Conservation (phyloP, 1,284 basidiomycete genomes). For the Anthracocystis panici-leucophaei region DNA sequence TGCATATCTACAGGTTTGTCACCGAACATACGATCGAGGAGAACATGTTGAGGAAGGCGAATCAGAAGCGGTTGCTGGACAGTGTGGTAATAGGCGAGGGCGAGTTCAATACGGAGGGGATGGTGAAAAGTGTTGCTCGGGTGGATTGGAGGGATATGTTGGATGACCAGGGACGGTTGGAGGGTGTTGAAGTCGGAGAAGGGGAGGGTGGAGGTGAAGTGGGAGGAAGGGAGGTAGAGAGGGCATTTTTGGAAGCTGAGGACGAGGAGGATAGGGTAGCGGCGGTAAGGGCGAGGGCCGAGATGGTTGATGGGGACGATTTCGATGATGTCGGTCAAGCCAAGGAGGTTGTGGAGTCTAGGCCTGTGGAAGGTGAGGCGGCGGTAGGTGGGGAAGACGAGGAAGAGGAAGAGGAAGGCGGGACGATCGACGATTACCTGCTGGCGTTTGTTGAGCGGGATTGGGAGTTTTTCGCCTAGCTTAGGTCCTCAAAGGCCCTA, state of each 20-base stretch:
- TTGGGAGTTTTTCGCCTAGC: constrained; percentile 77
- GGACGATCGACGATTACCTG: constrained; percentile 88
- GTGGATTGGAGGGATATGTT: constrained; percentile 88
- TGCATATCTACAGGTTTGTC: constrained; percentile 96
- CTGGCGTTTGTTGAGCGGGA: constrained; percentile 80
- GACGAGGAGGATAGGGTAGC: constrained; percentile 87
- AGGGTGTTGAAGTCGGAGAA: constrained; percentile 54
- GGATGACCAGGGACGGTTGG: constrained; percentile 70
- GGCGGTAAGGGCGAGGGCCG: constrained; percentile 83
- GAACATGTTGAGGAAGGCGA: constrained; percentile 93
- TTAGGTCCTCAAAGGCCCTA: background rate
- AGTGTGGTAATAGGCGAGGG: constrained; percentile 93
- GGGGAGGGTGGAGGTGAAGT: constrained; percentile 62
- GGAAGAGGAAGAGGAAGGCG: constrained; percentile 75
- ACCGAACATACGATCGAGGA: constrained; percentile 94
- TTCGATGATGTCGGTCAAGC: constrained; percentile 25
- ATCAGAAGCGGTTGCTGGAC: constrained; percentile 92
- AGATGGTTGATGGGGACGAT: constrained; percentile 78
- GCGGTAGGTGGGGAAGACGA: constrained; percentile 51
- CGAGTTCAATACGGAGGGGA: constrained; percentile 77
- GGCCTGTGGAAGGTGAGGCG: constrained; percentile 72
- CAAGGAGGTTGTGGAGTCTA: background rate
- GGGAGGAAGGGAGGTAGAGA: constrained; percentile 73
- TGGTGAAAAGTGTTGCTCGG: constrained; percentile 17
- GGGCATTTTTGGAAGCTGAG: constrained; percentile 84